These are phyloP conservation scores for Nepenthes mirabilis DNA, from an alignment of 148 eudicot genomes.

Conservation along the genomic window DNA sequence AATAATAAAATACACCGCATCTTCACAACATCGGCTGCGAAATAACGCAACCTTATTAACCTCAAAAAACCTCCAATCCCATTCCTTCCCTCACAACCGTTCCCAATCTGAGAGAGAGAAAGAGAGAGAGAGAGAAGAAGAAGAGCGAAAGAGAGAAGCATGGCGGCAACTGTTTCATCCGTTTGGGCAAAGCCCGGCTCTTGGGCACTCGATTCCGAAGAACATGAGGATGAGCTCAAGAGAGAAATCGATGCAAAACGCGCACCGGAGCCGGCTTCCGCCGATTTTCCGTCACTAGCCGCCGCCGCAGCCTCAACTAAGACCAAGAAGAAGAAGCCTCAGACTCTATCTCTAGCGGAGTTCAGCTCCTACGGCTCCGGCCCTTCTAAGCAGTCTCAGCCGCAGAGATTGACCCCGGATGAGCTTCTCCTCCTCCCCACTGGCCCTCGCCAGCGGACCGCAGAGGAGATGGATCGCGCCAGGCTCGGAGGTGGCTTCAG, in stretches of 20 bases:
- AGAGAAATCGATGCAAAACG: slow-evolving; percentile 8
- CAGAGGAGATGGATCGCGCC: slow-evolving; percentile 64
- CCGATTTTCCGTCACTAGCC: slow-evolving; percentile 55
- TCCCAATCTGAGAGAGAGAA: slow-evolving; percentile 10
- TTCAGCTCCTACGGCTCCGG: slow-evolving; percentile 24
- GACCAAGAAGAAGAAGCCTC: slow-evolving; percentile 78
- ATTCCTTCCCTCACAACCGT: background rate
- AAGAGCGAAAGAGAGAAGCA: slow-evolving; percentile 14
- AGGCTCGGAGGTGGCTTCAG: slow-evolving; percentile 63
- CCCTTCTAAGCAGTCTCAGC: slow-evolving; percentile 2
- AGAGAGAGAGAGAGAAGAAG: slow-evolving; percentile 3
- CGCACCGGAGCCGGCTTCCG: slow-evolving; percentile 17
- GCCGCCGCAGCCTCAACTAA: slow-evolving; percentile 47
- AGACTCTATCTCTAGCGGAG: slow-evolving; percentile 39
- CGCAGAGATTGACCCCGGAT: slow-evolving; percentile 23
- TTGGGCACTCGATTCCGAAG: slow-evolving; percentile 93
- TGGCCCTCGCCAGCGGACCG: slow-evolving; percentile 70
- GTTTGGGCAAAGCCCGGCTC: slow-evolving; percentile 78
- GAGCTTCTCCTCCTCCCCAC: slow-evolving; percentile 56
- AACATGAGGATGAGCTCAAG: slow-evolving; percentile 55
- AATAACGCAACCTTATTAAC: background rate
- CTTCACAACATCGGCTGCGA: too few species aligned
- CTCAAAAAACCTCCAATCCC: background rate
- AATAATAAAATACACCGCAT: too few species aligned
- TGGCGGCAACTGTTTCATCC: slow-evolving; percentile 76